A percentile compares a stretch with the other conserved stretches of the same genome.
phyloP scores from a whole-genome alignment of 2,329 filamentous ascomycete genomes.

The Meredithiella fracta region DNA sequence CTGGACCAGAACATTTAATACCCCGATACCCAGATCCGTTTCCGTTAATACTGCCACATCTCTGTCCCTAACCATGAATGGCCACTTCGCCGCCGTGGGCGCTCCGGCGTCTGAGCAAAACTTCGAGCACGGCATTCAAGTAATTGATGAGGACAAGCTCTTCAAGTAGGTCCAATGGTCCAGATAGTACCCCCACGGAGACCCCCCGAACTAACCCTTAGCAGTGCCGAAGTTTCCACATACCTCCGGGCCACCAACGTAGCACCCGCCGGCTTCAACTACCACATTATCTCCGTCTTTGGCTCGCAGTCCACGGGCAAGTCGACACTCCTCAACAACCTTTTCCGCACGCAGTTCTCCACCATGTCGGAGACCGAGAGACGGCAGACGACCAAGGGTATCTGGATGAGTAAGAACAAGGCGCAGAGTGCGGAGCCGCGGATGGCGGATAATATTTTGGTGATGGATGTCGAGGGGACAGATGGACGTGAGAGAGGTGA shows the following conservation, averaged over 20 bases:
- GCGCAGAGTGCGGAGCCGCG: conserved; percentile 32
- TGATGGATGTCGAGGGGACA: conserved; percentile 98
- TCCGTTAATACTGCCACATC: too few species aligned
- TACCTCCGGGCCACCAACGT: conserved; percentile 71
- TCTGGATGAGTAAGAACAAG: conserved; percentile 99
- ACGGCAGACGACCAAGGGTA: conserved; percentile 94
- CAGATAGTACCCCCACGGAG: not conserved
- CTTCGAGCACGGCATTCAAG: conserved; percentile 90
- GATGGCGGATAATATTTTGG: conserved; percentile 95
- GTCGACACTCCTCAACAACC: conserved; percentile 86
- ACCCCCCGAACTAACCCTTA: conserved; percentile 15
- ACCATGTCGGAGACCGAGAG: conserved; percentile 94
- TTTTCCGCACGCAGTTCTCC: conserved; percentile 90
- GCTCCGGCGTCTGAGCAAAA: conserved; percentile 44
- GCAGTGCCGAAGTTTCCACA: conserved; percentile 56
- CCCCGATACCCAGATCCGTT: too few species aligned
- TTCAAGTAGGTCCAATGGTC: conserved; percentile 58
- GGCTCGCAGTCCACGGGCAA: conserved; percentile 97
- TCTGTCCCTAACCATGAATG: conserved; percentile 42
- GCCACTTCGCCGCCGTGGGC: conserved; percentile 63
- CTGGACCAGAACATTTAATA: too few species aligned
- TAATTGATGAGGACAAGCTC: conserved; percentile 73
- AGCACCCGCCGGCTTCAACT: conserved; percentile 88
- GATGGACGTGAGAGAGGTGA: conserved; percentile 92
- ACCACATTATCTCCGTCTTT: conserved; percentile 97